Evolutionary conservation across 257 asterid species (phyloP).

Genomic region (Capsicum rhomboideum): DNA sequence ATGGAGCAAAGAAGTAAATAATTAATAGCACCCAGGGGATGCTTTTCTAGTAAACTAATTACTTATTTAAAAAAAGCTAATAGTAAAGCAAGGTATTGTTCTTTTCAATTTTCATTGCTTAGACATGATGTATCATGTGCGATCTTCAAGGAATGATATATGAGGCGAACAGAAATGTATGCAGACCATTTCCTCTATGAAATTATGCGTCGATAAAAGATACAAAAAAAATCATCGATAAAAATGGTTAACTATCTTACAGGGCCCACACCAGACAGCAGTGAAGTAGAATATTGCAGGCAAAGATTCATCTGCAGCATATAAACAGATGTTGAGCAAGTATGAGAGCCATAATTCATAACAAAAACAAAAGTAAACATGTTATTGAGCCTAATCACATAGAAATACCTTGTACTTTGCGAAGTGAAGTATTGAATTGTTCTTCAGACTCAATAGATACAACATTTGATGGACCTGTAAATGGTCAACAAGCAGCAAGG

Average conservation of each 20-base stretch:
- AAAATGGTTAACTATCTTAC: constrained; percentile 35
- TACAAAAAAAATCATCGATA: neutral
- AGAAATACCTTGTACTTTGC: constrained; percentile 62
- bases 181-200: neutral
- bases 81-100: neutral
- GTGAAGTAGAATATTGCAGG: constrained; percentile 92
- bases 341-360: neutral
- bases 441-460: constrained; percentile 72
- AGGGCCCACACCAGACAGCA: constrained; percentile 98
- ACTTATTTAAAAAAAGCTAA: neutral
- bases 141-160: neutral
- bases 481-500: neutral
- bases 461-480: constrained; percentile 61
- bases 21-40: neutral
- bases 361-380: neutral
- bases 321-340: neutral
- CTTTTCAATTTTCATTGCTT: neutral
- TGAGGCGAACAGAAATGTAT: neutral
- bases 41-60: neutral
- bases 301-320: constrained; percentile 64
- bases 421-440: constrained; percentile 64
- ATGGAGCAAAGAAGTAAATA: neutral
- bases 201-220: neutral
- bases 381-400: neutral
- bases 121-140: neutral